Evolutionary conservation across 2,329 filamentous ascomycete species (phyloP).

Genomic region (Talaromyces islandicus): DNA sequence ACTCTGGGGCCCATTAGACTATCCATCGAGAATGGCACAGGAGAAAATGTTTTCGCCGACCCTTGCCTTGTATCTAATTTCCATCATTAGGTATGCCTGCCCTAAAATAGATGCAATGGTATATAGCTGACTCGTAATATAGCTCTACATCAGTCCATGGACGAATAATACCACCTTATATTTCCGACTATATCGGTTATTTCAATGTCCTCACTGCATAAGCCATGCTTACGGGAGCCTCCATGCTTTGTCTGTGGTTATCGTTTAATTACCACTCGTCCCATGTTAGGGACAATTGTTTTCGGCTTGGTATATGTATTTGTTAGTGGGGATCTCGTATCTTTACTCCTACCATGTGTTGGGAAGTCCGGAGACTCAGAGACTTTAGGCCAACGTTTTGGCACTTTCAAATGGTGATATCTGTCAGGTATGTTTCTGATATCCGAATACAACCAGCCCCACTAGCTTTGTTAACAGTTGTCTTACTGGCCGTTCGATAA

Average conservation of each 20-base stretch:
- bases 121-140: background rate
- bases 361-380: constrained; percentile 24
- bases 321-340: constrained; percentile 23
- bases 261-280: constrained; percentile 23
- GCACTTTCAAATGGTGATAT: constrained; percentile 22
- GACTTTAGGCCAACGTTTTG: constrained; percentile 29
- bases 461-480: constrained; percentile 8
- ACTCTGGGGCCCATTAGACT: constrained; percentile 21
- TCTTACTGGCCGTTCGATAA: constrained; percentile 23
- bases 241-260: constrained; percentile 22
- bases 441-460: background rate
- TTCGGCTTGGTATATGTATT: constrained; percentile 23
- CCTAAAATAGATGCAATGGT: background rate
- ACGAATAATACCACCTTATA: constrained; percentile 18
- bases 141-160: constrained; percentile 21
- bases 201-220: constrained; percentile 20
- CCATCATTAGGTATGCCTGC: constrained; percentile 20
- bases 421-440: constrained; percentile 14
- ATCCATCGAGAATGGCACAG: constrained; percentile 16
- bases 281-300: constrained; percentile 21
- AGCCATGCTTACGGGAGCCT: constrained; percentile 11
- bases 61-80: constrained; percentile 19
- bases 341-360: constrained; percentile 24
- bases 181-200: constrained; percentile 21
- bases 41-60: constrained; percentile 14